Evolutionary conservation across 768 basidiomycete species (phyloP), one percentile per base, ranked within the genome.

Genomic region (Filobasidium wieringae): DNA sequence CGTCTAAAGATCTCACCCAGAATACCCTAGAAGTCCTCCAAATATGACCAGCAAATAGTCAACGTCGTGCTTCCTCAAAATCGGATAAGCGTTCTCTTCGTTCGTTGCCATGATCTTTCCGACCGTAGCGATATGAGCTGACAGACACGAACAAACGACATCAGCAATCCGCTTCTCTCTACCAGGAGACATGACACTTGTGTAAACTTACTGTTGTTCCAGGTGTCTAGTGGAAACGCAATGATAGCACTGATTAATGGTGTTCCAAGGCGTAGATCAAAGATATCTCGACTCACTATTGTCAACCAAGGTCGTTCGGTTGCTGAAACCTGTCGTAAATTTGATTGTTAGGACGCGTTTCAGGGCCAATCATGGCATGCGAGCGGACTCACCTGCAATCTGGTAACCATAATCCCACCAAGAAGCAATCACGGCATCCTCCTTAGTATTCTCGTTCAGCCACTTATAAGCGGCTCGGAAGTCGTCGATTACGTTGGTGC

Each of bases 341-440:
- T n/a, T n/a, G n/a, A n/a, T n/a, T n/a, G n/a, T n/a, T n/a, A 37
- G n/a, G 11, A 37, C n/a, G n/a, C 9, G 36, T 9, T 37, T 9
- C 9, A 11, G 26, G 8, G 19, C 24, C 12, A 40, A 36, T 55
- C 22, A 40, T 37, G 14, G 90, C 84, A 43, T 93, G 36, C 36
- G 78, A 76, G 97, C 91, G 24, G 95, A 92, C 88, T 97, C 95
- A 37, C 95, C 95, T 37, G 95, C 95, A 68, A 97, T 96, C 75
- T 97, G 93, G 72, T 99, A 97, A 29, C 93, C 95, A 65, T 97
- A 99, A 76, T 97, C 95, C 95, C 95, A 97, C 95, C 95, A 99
- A 60, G 86, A 88, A 90, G 93, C 92, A 26, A 97, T 84, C 31
- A 97, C 92, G 5, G 90, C 84, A 60, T 88, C 84, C 73, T 90